phyloP scores from a whole-genome alignment of 306 rosid genomes.

The Coriaria nepalensis region DNA sequence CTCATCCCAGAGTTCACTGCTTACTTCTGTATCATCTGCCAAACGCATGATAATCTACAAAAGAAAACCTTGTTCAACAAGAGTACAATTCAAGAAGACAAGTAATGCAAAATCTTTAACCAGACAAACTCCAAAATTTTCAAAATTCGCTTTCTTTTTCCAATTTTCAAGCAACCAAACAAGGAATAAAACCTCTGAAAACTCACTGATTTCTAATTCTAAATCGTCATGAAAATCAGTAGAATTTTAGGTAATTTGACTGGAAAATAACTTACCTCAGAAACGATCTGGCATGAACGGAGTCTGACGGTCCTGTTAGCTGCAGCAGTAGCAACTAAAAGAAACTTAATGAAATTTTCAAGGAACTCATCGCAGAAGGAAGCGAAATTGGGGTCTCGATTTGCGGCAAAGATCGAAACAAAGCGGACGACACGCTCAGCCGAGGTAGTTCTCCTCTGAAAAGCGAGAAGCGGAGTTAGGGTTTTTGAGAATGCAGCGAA shows the following conservation, averaged over 20 bases:
- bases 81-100: not conserved
- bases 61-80: slow-evolving; percentile 7
- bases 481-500: slow-evolving; percentile 53
- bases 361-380: slow-evolving; percentile 38
- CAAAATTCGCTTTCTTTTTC: not conserved
- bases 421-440: slow-evolving; percentile 66
- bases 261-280: slow-evolving; percentile 54
- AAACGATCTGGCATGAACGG: slow-evolving; percentile 79
- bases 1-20: slow-evolving; percentile 76
- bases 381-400: slow-evolving; percentile 18
- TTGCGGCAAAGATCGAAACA: slow-evolving; percentile 45
- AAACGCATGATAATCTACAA: slow-evolving; percentile 75
- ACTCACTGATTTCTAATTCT: no score
- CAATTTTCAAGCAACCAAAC: slow-evolving; percentile 1
- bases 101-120: not conserved
- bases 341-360: slow-evolving; percentile 58
- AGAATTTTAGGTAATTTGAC: no score
- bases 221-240: no score
- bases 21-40: slow-evolving; percentile 91
- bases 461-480: slow-evolving; percentile 50
- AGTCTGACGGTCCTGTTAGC: slow-evolving; percentile 55
- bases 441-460: slow-evolving; percentile 49
- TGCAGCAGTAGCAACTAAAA: slow-evolving; percentile 33
- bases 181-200: not conserved
- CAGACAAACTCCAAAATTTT: not conserved